Evolutionary conservation across 2,329 filamentous ascomycete genomes (phyloP).

Genomic region (Cercospora sojina): DNA sequence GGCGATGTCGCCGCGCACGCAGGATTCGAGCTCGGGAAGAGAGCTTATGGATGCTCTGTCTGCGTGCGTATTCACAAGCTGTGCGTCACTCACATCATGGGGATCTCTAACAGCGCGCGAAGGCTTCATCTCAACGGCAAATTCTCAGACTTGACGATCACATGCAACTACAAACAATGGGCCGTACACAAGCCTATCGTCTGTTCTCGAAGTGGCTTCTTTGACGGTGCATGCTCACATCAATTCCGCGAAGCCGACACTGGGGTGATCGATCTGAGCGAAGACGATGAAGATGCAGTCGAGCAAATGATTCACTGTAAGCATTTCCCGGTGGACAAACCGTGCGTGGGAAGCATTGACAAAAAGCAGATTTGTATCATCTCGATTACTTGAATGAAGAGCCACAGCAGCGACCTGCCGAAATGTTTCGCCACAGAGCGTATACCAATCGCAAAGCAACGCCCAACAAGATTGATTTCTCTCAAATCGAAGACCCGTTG

Average conservation of each 20-base stretch:
- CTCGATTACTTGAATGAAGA: constrained; percentile 39
- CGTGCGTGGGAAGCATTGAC: background rate
- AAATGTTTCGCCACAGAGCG: constrained; percentile 37
- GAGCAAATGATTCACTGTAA: constrained; percentile 43
- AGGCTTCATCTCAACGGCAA: constrained; percentile 40
- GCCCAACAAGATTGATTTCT: constrained; percentile 38
- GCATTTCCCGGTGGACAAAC: constrained; percentile 12
- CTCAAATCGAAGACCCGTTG: constrained; percentile 39
- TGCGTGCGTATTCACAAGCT: constrained; percentile 42
- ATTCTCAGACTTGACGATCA: constrained; percentile 52
- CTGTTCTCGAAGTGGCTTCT: constrained; percentile 51
- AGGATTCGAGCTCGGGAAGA: constrained; percentile 41
- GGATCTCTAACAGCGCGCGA: constrained; percentile 27
- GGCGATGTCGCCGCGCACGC: constrained; percentile 23
- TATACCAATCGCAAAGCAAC: constrained; percentile 31
- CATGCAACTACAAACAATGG: constrained; percentile 48
- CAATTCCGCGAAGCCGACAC: constrained; percentile 38
- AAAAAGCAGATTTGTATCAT: constrained; percentile 39
- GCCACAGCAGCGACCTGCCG: constrained; percentile 29
- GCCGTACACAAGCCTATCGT: constrained; percentile 50
- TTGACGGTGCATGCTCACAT: constrained; percentile 42
- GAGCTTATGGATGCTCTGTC: constrained; percentile 50
- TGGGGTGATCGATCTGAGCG: constrained; percentile 40
- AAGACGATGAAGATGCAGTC: constrained; percentile 42
- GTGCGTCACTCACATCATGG: constrained; percentile 17